Base-by-base conservation (phyloP, 1,284 basidiomycete genomes). In the Ustilago tritici region DNA sequence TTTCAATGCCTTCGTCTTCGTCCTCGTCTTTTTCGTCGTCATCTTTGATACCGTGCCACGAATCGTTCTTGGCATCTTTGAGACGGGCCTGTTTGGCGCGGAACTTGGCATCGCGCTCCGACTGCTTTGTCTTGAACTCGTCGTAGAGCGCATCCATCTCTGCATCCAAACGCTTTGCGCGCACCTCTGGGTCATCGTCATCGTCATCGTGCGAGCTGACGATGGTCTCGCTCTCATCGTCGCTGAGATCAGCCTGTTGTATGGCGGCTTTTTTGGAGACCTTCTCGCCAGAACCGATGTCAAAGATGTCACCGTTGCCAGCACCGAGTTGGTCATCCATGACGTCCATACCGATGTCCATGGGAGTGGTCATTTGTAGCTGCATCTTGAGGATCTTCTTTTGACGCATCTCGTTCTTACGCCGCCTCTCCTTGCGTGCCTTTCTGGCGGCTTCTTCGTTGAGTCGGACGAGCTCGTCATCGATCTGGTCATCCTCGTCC, bases 381-480 rank as follows among this genome's bases (percentile, higher is more conserved):
- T 99, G 97, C 90, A 99, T 93, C 73, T 95, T 93, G 86, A 95
- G 94, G 53, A 98, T 92, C 7, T 94, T 94, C 74, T 92, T 91
- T 40, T 91, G 89, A 87, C 93, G 94, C 81, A 93, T 89, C 88
- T 99, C 97, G 87, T 99, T 99, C 9, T 92, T 91, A 46, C 91
- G 90, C 70, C 95, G 91, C 66, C 93, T 90, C 83, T 95, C 93
- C 17, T 87, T 87, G 38, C 95, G 92, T 85, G 94, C 94, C 38
- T 90, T 88, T 66, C 92, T 91, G 36, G 92, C 90, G 87, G 91
- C 91, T 86, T 96, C 94, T 10, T 92, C 90, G 81, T 94, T 94
- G 17, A 95, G 88, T 54, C 92, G 91, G 84, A 93, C 92, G 56
- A 98, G 90, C 93, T 97, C 78, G 35, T 81, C 62, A 52, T 89